Conservation (phyloP, 768 basidiomycete species). For the Suillus subalutaceus region DNA sequence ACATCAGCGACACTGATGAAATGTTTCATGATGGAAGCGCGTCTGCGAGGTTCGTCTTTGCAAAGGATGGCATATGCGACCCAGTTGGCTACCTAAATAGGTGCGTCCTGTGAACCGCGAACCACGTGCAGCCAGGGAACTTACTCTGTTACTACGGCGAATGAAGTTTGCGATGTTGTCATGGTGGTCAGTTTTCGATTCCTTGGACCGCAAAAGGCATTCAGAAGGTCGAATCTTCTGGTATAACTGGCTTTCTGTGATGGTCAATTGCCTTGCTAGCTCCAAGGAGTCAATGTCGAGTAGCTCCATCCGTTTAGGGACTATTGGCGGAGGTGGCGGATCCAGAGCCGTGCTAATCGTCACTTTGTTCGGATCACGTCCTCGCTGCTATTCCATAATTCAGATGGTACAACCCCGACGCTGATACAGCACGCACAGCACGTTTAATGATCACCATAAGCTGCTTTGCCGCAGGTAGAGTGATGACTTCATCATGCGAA, state of each 20-base stretch:
- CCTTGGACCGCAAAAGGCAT: slow-evolving; percentile 59
- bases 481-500: slow-evolving; percentile 42
- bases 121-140: slow-evolving; percentile 11
- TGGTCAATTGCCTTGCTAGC: slow-evolving; percentile 67
- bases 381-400: slow-evolving; percentile 22
- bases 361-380: slow-evolving; percentile 39
- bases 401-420: neutral
- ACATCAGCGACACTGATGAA: slow-evolving; percentile 71
- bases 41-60: slow-evolving; percentile 59
- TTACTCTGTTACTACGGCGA: slow-evolving; percentile 56
- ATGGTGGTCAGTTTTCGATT: slow-evolving; percentile 42
- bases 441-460: slow-evolving; percentile 52
- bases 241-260: slow-evolving; percentile 63
- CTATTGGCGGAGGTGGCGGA: slow-evolving; percentile 54
- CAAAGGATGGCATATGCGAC: slow-evolving; percentile 59
- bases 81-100: slow-evolving; percentile 58
- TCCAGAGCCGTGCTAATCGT: slow-evolving; percentile 36
- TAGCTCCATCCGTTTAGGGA: slow-evolving; percentile 51
- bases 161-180: slow-evolving; percentile 64
- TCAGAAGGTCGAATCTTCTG: slow-evolving; percentile 61
- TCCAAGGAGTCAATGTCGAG: slow-evolving; percentile 66
- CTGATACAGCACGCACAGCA: slow-evolving; percentile 40
- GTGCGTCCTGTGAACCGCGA: neutral
- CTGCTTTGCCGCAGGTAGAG: slow-evolving; percentile 49
- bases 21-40: slow-evolving; percentile 64